Base-by-base conservation (phyloP, 441 rosid genomes). In the Populus tomentosa region DNA sequence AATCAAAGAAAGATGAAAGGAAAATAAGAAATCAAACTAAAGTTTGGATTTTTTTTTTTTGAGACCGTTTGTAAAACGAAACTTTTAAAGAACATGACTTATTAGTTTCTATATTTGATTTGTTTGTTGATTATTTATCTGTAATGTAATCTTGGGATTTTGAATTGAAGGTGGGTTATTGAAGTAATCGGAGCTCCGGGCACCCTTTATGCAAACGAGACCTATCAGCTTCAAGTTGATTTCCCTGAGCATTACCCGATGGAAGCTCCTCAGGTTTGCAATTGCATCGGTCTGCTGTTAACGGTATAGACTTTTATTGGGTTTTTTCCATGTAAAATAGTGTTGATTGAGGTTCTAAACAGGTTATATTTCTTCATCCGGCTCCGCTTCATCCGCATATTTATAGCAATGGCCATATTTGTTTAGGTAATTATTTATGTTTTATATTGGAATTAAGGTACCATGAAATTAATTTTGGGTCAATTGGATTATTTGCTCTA, bases 211-310 rank as follows among this genome's bases (percentile, higher is more conserved):
- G 89, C 95, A 38, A 92, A 91, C 72, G 99, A 96, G 80, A 92
- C 90, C 61, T 94, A 90, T 83, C 99, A 96, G 72, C 98, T 96
- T 84, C 98, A 89, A 77, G 96, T 96, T 63, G 99, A 96, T 67
- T 96, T 94, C 75, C 98, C 99, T 69, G 98, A 94, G 86, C 98
- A 96, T 85, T 96, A 96, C 81, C 99, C 98, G 13, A 96, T 96
- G 99, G 99, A 96, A 86, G 97, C 98, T 33, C 99, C 99, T 59
- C 98, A 96, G 98, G 99, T 93, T 56, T 79, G 76, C 46, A 9
- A 16, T 10, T 32, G 36, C 20, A 66, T 24, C 33, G 2, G 16
- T 28, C 33, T 66, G 1, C 0, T 24, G 33, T 7, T 66, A 14
- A 24, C 33, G 0, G 16, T 13, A 13, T 66, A 4, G 30, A 28